Conservation (phyloP, 257 asterid genomes). For the Forsythia suspensa region DNA sequence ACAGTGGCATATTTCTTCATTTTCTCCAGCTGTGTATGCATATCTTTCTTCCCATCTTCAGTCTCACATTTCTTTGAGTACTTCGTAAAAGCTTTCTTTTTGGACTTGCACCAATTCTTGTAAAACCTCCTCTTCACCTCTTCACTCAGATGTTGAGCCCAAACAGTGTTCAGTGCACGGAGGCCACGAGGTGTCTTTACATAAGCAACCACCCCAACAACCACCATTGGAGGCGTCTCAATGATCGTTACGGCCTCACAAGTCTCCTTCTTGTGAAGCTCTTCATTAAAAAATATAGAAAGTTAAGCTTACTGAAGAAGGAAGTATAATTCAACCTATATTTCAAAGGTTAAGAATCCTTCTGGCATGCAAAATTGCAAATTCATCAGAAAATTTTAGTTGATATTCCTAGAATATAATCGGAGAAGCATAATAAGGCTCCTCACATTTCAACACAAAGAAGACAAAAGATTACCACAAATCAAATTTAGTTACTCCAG, state of each 20-base stretch:
- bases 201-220: conserved; percentile 68
- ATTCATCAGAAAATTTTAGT: too few species aligned
- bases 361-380: too few species aligned
- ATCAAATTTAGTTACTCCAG: too few species aligned
- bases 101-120: conserved; percentile 72
- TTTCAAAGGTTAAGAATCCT: too few species aligned
- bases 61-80: conserved; percentile 51
- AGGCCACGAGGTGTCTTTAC: conserved; percentile 69
- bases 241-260: conserved; percentile 62
- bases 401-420: too few species aligned
- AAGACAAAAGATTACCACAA: too few species aligned
- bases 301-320: too few species aligned
- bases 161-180: conserved; percentile 58
- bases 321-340: too few species aligned
- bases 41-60: conserved; percentile 62
- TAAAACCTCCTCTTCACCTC: conserved; percentile 64
- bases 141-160: conserved; percentile 73
- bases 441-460: too few species aligned
- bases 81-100: conserved; percentile 60
- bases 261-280: conserved; percentile 66
- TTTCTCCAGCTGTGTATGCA: conserved; percentile 52
- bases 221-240: conserved; percentile 64
- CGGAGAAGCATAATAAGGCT: too few species aligned
- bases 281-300: conserved; percentile 23
- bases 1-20: conserved; percentile 50